A percentile compares a stretch with the other conserved stretches of the same genome.
Evolutionary conservation across 78 protist species (phyloP).

Genomic region (Chrysochromulina tobinii): DNA sequence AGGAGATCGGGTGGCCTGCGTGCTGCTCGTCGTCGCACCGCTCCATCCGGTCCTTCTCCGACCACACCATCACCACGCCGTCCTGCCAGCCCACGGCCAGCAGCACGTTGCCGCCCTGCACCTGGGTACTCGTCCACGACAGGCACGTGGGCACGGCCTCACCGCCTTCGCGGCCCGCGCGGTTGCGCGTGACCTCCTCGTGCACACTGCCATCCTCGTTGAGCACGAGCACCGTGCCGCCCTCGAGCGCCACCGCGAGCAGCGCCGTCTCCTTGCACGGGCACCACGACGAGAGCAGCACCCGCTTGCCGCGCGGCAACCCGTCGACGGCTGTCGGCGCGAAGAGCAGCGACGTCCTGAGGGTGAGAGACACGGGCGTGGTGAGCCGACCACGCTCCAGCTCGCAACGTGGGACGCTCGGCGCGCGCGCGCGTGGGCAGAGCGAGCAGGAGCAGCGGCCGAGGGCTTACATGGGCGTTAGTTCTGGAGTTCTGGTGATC

Average conservation of each 20-base stretch:
- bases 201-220: not conserved
- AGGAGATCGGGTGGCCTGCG: not conserved
- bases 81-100: constrained; percentile 10
- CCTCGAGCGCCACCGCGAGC: not conserved
- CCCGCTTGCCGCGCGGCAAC: too few relatives aligned
- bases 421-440: too few relatives aligned
- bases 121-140: not conserved
- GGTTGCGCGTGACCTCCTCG: not conserved
- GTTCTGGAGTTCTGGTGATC: too few relatives aligned
- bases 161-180: not conserved
- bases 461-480: too few relatives aligned
- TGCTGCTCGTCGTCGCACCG: not conserved
- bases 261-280: too few relatives aligned
- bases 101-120: not conserved
- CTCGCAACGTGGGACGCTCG: too few relatives aligned
- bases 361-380: too few relatives aligned
- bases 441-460: too few relatives aligned
- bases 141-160: not conserved
- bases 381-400: too few relatives aligned
- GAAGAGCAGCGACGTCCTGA: too few relatives aligned
- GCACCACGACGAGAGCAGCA: too few relatives aligned
- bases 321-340: too few relatives aligned
- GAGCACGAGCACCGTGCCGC: not conserved
- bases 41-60: not conserved
- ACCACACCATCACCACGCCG: not conserved